These are phyloP conservation scores for Paragyromitra xinjiangensis DNA, from an alignment of 495 filamentous ascomycete species.

Conservation along the genomic window DNA sequence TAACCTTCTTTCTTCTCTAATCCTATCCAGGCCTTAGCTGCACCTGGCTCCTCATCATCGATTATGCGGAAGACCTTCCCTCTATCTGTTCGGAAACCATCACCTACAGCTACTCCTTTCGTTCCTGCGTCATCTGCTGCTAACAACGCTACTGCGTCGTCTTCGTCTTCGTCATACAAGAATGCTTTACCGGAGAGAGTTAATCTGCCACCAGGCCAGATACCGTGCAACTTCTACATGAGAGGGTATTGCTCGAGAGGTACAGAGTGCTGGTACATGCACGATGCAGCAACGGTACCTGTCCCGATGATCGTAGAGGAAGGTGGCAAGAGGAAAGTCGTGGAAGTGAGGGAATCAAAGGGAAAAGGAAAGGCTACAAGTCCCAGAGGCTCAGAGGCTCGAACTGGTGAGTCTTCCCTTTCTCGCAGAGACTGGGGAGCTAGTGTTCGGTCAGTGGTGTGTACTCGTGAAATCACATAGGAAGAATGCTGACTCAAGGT, in stretches of 20 bases:
- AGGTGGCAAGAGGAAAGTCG: constrained; percentile 32
- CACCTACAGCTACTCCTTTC: constrained; percentile 45
- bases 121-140: constrained; percentile 18
- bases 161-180: constrained; percentile 2
- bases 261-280: constrained; percentile 46
- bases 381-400: constrained; percentile 18
- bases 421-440: constrained; percentile 40
- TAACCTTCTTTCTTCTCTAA: constrained; percentile 10
- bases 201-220: constrained; percentile 42
- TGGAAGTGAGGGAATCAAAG: constrained; percentile 31
- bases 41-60: background rate
- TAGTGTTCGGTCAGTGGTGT: constrained; percentile 34
- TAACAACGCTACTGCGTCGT: constrained; percentile 4
- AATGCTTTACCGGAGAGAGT: constrained; percentile 11
- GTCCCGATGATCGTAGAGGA: constrained; percentile 46
- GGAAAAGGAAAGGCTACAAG: constrained; percentile 38
- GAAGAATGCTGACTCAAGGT: constrained; percentile 1
- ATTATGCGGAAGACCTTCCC: constrained; percentile 23
- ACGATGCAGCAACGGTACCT: constrained; percentile 47
- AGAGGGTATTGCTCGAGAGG: constrained; percentile 54
- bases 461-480: constrained; percentile 13
- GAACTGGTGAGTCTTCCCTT: constrained; percentile 48
- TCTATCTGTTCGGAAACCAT: constrained; percentile 32
- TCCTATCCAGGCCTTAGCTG: background rate
- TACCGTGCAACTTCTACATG: constrained; percentile 49